Conservation (phyloP, 1,284 basidiomycete genomes). For the Heterobasidion irregulare region DNA sequence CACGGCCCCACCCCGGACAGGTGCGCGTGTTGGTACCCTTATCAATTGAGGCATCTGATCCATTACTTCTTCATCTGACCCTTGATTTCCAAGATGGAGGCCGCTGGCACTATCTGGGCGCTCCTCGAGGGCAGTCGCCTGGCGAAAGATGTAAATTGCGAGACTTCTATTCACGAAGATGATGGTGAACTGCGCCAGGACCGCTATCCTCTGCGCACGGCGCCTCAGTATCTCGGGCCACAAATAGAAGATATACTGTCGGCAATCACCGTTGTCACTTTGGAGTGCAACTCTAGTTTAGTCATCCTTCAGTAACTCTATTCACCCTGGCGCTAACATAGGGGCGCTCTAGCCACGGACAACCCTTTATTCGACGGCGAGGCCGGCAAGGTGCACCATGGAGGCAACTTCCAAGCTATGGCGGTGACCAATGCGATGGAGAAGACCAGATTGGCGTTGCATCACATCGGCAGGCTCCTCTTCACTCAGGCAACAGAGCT, state of each 20-base stretch:
- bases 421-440: conserved; percentile 85
- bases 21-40: conserved; percentile 21
- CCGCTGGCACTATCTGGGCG: conserved; percentile 59
- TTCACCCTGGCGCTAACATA: neutral
- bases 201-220: conserved; percentile 71
- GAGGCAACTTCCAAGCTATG: conserved; percentile 87
- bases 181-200: conserved; percentile 67
- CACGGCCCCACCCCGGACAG: conserved; percentile 85
- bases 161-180: conserved; percentile 61
- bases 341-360: conserved; percentile 45
- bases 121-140: conserved; percentile 69
- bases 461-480: conserved; percentile 77
- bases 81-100: conserved; percentile 42
- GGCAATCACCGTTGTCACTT: conserved; percentile 54
- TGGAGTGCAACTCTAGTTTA: conserved; percentile 83
- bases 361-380: conserved; percentile 69
- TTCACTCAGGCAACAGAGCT: conserved; percentile 83
- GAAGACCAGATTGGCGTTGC: conserved; percentile 73
- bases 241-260: conserved; percentile 76
- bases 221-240: conserved; percentile 82
- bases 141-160: conserved; percentile 54
- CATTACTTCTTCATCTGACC: too few species aligned
- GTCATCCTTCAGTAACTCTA: conserved; percentile 24
- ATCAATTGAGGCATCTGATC: neutral
- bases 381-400: conserved; percentile 65